Base-by-base conservation (phyloP, 345 rosid species). In the Alliaria petiolata region DNA sequence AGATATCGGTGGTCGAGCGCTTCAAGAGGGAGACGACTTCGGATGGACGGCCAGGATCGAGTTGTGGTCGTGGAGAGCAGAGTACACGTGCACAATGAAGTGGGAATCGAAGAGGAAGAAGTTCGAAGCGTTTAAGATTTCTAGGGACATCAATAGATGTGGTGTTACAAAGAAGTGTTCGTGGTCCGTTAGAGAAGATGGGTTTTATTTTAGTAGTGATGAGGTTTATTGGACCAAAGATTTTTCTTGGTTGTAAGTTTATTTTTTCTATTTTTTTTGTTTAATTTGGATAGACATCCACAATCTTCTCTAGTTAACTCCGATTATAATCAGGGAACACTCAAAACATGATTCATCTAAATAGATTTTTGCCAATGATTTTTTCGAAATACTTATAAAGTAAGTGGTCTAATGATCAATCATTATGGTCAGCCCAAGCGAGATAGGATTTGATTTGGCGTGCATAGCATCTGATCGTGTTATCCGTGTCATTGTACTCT, bases 1-100 rank as follows among this genome's bases (percentile, higher is more conserved):
- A 22, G 97, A 93, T 46, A 79, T 93, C 4, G 98, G 98, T n/a
- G 92, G 98, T 28, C 91, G 97, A 1, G 97, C 98, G 4, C 90
- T 93, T 26, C 97, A 93, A 72, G 97, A 88, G 62, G 96, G 98
- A 7, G 98, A 93, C 3, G 96, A 88, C 58, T 90, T 81, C 65
- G 70, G 87, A n/a, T 93, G 98, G 98, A 85, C 81, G 5, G 77
- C 76, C 10, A 80, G 3, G 56, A 84, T 84, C 35, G 68, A 69
- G 47, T 47, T 88, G 8, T 84, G 88, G 90, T 82, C 81, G 14
- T 62, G 35, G 53, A 62, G 43, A 6, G 64, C 67, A 33, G 67
- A 36, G 35, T 84, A 78, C 82, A 16, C 74, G 34, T 93, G 98
- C 66, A 93, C 97, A 34, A 55, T 90, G 85, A 93, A 93, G 62